Base-by-base conservation (phyloP, 495 filamentous ascomycete species). In the Aspergillus indologenus region DNA sequence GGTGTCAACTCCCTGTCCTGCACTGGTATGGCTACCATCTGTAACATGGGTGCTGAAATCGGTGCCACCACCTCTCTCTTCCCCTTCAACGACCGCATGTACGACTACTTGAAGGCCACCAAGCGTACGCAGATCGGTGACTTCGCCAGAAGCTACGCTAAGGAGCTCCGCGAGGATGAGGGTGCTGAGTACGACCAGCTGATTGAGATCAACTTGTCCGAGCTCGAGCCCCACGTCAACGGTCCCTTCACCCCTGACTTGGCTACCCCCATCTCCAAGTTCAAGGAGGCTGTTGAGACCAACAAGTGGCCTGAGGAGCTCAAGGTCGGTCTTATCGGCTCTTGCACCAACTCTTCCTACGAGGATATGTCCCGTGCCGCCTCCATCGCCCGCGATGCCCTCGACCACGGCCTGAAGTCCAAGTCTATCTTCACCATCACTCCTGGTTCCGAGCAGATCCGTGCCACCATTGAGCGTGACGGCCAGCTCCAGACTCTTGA, bases 221-320 rank as follows among this genome's bases (percentile, higher is more conserved):
- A 94, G 76, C 88, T 98, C 47, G 94, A 98, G 83, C 94, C 94
- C 42, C 91, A 98, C 76, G 90, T 98, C 81, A 98, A 98, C 81
- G 94, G 94, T 65, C 94, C 94, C 55, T 98, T 98, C 86, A 98
- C 94, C n/a, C 94, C 94, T 59, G 94, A 98, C 86, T 87, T 98
- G 75, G 92, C 92, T 47, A 98, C 94, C 45, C 94, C 94, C 19
- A 91, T 98, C 78, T 96, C 92, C 75, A 89, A 97, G 81, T 98
- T 97, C 79, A 91, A 91, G 75, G 87, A 92, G 73, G 90, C 94
- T 65, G 94, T 93, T 61, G 89, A 93, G 83, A 79, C 83, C 65
- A 96, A 98, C 78, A 87, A 87, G 75, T 98, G 94, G 94, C 94
- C 94, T 44, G 87, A 96, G 75, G 93, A 98, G 74, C 80, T 98